Evolutionary conservation across 345 rosid genomes (phyloP).

Genomic region (Eucalyptus erythrocorys): DNA sequence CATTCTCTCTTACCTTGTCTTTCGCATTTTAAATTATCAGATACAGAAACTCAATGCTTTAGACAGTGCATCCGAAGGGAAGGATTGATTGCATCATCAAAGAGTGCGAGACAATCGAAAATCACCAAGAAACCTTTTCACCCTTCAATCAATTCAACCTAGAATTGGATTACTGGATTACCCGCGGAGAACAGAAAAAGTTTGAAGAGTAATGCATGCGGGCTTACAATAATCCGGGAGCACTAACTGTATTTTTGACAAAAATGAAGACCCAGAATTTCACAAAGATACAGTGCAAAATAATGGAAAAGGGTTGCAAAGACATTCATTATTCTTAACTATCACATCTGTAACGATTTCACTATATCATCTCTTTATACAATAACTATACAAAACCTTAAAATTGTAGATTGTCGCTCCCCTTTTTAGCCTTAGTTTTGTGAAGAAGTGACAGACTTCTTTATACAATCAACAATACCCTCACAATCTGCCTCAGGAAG

Average conservation of each 20-base stretch:
- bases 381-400: not conserved
- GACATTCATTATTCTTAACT: not conserved
- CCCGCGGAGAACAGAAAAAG: accelerated
- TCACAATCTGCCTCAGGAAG: constrained; percentile 57
- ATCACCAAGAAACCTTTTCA: not conserved
- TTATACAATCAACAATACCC: constrained; percentile 81
- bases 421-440: not conserved
- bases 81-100: not conserved
- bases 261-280: not conserved
- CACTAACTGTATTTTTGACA: not conserved
- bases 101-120: not conserved
- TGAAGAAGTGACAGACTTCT: constrained; percentile 40
- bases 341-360: not conserved
- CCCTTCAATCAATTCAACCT: not conserved
- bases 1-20: not conserved
- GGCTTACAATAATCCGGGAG: not conserved
- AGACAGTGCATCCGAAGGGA: not conserved
- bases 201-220: not conserved
- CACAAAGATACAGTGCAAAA: not conserved
- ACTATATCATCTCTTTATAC: not conserved
- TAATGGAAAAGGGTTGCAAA: not conserved
- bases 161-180: not conserved
- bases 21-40: not conserved
- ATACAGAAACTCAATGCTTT: not conserved
- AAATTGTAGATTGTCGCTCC: not conserved